phyloP scores from a whole-genome alignment of 805 yeast species.

The Saccharomyces eubayanus region DNA sequence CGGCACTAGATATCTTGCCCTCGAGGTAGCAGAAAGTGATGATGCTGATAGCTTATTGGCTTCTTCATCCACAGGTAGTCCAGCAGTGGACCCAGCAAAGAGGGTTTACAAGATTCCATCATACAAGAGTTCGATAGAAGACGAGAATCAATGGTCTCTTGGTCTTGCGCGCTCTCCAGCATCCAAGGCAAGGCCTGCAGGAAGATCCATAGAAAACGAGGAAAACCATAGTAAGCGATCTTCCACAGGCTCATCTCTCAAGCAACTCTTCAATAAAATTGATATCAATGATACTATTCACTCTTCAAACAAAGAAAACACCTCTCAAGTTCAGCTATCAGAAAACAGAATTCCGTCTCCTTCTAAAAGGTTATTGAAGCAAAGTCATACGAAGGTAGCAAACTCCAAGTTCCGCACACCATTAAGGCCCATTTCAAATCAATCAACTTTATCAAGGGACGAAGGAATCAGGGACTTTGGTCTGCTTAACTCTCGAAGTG shows the following conservation, averaged over 20 bases:
- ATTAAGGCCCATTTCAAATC: constrained; percentile 9
- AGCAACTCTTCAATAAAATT: constrained; percentile 26
- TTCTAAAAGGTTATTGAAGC: not conserved
- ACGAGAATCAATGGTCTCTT: constrained; percentile 27
- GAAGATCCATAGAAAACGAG: not conserved
- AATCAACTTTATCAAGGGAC: not conserved
- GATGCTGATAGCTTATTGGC: constrained; percentile 19
- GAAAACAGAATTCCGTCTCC: not conserved
- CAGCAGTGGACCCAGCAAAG: not conserved
- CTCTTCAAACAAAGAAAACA: not conserved
- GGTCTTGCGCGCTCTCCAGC: constrained; percentile 23
- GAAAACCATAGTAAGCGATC: constrained; percentile 15
- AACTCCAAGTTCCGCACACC: constrained; percentile 11
- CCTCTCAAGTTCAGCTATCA: not conserved
- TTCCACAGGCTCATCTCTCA: constrained; percentile 28
- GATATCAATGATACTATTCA: constrained; percentile 15
- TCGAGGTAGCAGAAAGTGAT: constrained; percentile 27
- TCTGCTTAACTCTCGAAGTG: not conserved
- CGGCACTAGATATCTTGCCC: constrained; percentile 24
- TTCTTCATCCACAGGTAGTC: not conserved
- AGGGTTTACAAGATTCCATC: not conserved
- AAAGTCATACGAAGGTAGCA: not conserved
- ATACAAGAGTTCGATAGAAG: constrained; percentile 4
- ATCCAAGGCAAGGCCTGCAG: constrained; percentile 19
- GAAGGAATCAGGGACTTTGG: not conserved